These are phyloP conservation scores for Vigna unguiculata DNA, from an alignment of 306 rosid genomes.

Conservation along the genomic window DNA sequence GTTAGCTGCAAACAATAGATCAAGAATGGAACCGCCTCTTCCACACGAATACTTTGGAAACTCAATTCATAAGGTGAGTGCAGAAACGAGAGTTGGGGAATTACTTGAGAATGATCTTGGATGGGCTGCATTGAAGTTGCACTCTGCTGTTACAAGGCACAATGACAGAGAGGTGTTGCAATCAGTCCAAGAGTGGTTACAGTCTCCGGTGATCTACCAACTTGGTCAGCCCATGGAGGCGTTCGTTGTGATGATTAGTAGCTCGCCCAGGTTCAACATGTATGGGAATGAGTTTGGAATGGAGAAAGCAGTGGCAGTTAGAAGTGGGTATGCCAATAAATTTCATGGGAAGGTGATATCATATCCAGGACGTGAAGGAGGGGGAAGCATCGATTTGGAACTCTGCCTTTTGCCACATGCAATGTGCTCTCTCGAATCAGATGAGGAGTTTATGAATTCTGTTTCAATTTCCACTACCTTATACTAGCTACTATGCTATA, in stretches of 20 bases:
- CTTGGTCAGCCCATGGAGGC: too few relatives aligned
- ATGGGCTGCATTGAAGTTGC: slow-evolving; percentile 70
- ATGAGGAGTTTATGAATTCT: slow-evolving; percentile 39
- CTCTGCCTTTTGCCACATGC: slow-evolving; percentile 48
- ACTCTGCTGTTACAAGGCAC: slow-evolving; percentile 49
- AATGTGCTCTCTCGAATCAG: slow-evolving; percentile 62
- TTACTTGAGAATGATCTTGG: slow-evolving; percentile 52
- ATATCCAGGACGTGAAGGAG: slow-evolving; percentile 46
- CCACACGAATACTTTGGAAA: slow-evolving; percentile 65
- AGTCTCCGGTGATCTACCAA: slow-evolving; percentile 32
- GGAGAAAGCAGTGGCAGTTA: background rate
- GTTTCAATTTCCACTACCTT: too few relatives aligned
- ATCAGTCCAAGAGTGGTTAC: slow-evolving; percentile 40
- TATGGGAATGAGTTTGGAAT: background rate
- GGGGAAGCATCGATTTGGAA: slow-evolving; percentile 71
- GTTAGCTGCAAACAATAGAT: slow-evolving; percentile 51
- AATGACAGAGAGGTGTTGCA: slow-evolving; percentile 6
- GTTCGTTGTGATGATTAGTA: slow-evolving; percentile 48
- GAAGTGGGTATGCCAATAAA: background rate
- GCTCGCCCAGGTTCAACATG: slow-evolving; percentile 43
- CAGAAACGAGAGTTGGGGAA: slow-evolving; percentile 43
- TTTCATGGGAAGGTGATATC: slow-evolving; percentile 9
- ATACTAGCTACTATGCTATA: too few relatives aligned
- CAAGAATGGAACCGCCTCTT: slow-evolving; percentile 60
- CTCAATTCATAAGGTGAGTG: background rate